Conservation (phyloP, 495 filamentous ascomycete species). For the Aspergillus conjunctus region DNA sequence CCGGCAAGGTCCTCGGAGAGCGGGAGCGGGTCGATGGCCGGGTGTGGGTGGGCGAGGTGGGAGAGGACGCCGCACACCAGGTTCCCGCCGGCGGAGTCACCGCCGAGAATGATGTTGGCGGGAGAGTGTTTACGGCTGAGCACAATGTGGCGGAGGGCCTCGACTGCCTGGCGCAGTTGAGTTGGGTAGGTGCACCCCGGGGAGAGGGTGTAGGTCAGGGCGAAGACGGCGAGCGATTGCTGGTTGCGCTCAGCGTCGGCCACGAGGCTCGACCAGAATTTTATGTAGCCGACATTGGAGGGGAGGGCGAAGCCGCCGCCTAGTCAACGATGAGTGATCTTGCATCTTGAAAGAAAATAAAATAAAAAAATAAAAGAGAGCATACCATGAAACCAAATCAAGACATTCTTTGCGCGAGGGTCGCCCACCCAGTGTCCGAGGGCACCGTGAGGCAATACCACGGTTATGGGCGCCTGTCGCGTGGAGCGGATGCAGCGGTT, state of each 20-base stretch:
- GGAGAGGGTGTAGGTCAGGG: slow-evolving; percentile 61
- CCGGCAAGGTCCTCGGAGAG: slow-evolving; percentile 41
- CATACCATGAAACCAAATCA: slow-evolving; percentile 64
- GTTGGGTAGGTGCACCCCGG: slow-evolving; percentile 59
- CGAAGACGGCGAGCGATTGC: slow-evolving; percentile 51
- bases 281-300: slow-evolving; percentile 51
- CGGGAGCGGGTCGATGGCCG: slow-evolving; percentile 40
- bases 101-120: slow-evolving; percentile 54
- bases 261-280: slow-evolving; percentile 53
- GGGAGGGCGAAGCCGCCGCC: slow-evolving; percentile 64
- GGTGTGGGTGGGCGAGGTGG: slow-evolving; percentile 64
- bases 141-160: slow-evolving; percentile 55
- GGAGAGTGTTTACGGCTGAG: slow-evolving; percentile 43
- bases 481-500: slow-evolving; percentile 44
- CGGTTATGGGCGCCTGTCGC: slow-evolving; percentile 45
- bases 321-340: slow-evolving; percentile 21
- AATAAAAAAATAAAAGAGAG: neutral
- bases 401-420: slow-evolving; percentile 51
- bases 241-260: slow-evolving; percentile 30
- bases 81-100: slow-evolving; percentile 70
- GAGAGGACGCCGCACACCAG: slow-evolving; percentile 58
- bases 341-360: neutral
- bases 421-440: slow-evolving; percentile 63
- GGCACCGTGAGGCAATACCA: slow-evolving; percentile 54
- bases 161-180: slow-evolving; percentile 60